Conservation (phyloP, 768 basidiomycete genomes). For the Podaxis sp. region DNA sequence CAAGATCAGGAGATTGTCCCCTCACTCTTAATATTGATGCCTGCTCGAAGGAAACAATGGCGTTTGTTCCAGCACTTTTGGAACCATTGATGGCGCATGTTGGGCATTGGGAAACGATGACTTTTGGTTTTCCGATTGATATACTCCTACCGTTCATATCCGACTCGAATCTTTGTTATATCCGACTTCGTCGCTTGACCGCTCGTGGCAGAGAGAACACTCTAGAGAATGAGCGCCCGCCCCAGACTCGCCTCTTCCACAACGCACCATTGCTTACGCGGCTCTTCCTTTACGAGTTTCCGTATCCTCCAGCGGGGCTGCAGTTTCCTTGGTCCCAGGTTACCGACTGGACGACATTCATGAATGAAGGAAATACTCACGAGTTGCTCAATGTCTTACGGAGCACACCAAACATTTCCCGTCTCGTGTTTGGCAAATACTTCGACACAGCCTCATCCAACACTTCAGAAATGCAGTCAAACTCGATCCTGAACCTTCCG, state of each 20-base stretch:
- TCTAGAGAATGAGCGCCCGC: background rate
- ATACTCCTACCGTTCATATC: background rate
- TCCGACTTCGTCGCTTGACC: background rate
- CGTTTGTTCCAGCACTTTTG: background rate
- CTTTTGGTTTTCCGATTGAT: background rate
- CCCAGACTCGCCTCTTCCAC: background rate
- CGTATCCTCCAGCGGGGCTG: background rate
- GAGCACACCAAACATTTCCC: background rate
- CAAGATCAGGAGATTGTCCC: constrained; percentile 1
- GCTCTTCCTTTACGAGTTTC: background rate
- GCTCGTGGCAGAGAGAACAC: background rate
- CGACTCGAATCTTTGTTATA: background rate
- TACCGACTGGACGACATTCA: background rate
- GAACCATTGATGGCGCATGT: background rate
- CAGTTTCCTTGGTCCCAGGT: constrained; percentile 9
- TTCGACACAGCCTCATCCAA: background rate
- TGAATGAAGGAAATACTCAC: background rate
- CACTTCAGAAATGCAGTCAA: background rate
- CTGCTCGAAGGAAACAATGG: background rate
- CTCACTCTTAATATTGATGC: background rate
- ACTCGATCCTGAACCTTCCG: background rate
- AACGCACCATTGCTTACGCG: constrained; percentile 2
- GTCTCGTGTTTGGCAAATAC: background rate
- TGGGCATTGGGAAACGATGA: background rate
- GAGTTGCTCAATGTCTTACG: background rate